Base-by-base conservation (phyloP, 169 alveolate species). In the Theileria equi region DNA sequence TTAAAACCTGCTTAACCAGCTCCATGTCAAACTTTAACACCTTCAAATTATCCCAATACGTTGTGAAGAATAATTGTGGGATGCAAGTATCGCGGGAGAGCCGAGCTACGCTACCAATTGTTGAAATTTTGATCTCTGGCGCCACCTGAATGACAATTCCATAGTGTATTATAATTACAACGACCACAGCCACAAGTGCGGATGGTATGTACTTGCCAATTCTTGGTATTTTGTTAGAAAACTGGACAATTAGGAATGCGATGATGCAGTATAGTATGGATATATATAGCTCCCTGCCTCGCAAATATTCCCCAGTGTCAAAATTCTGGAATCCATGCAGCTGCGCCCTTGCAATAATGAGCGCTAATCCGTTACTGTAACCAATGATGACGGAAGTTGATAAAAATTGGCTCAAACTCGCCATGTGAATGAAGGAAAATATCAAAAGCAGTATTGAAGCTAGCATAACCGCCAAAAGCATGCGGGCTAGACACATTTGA, bases 301-400 rank as follows among this genome's bases (percentile, higher is more conserved):
- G 32, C 3, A 82, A 44, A 48, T 81, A 89, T 26, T 63, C 71
- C 28, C 78, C 87, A 2, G 91, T 80, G 8, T 67, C 55, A 13
- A 87, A 88, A 49, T 88, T 82, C 59, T 47, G 73, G 50, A 89
- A 81, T 17, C 88, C 84, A 28, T 85, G 91, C 45, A 89, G 62
- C 60, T 89, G 94, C 10, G 92, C 94, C 53, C 62, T 76, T 48
- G 82, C 82, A 49, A 89, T 85, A 11, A 88, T 80, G 19, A 87
- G 61, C 0, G 92, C 88, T 21, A 88, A 72, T 3, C 94, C 94
- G 53, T 89, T 89, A 57, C 91, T 70, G 53, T 82, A 89, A 0
- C 94, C 94, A 31, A 89, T 86, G 44, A 82, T 82, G 19, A 89
- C 94, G 5, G 90, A 79, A 11, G 94, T 85, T 29, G 92, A 84